Evolutionary conservation across 371 early-diverging fungal species (phyloP), one percentile per base, ranked within the genome.

Genomic region (Saksenaea oblongispora): DNA sequence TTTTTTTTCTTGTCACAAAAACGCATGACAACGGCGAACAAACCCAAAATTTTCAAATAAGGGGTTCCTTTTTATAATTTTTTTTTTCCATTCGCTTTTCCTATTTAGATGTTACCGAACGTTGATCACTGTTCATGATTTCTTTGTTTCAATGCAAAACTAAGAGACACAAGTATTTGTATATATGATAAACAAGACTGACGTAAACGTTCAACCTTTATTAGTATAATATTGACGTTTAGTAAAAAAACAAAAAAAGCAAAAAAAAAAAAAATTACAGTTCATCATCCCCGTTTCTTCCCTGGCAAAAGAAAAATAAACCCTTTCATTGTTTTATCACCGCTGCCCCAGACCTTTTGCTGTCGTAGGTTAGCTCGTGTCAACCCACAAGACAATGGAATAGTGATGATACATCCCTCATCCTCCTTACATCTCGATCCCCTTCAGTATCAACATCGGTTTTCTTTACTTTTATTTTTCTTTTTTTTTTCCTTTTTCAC

Each of bases 281-380:
- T 47, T 47, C 24, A 47, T 47, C 47, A 7, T n/a, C 24, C 47
- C 47, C 24, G 4, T 22, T 47, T 47, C 47, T 47, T 47, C 24
- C 47, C 47, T 22, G 10, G 22, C 22, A 47, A 47, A 47, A 47
- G 22, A 17, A 47, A 47, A 47, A 41, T 41, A 41, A 17, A 47
- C 47, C 47, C n/a, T 47, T 47, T 47, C 47, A 47, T 47, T 47
- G 47, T 47, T 11, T 42, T 47, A 22, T 47, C 24, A 22, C 47
- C n/a, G 22, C 24, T 47, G 47, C 47, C 47, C 47, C 47, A 22
- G 47, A 47, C 31, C 47, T 15, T 47, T 47, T 15, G 41, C 24
- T 47, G 22, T 18, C 10, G 24, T 10, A 22, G 47, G 47, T 10
- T 22, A 47, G 24, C 47, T 47, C 47, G 47, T 47, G 47, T 22